Conservation (phyloP, 2,329 filamentous ascomycete species). For the Fusarium circinatum region DNA sequence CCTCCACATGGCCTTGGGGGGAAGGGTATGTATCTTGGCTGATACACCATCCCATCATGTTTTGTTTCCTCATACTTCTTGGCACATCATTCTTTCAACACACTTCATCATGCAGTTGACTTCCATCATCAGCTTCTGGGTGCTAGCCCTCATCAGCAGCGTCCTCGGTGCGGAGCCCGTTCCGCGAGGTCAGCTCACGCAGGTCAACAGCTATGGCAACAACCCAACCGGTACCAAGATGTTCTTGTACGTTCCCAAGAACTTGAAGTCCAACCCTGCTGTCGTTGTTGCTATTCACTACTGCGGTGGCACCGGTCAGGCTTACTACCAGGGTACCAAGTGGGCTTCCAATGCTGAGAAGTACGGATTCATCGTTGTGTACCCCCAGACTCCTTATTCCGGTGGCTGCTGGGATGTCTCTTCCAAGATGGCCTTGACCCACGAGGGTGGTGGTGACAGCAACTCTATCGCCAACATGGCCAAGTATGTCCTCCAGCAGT, state of each 20-base stretch:
- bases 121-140: slow-evolving; percentile 18
- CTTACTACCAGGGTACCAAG: slow-evolving; percentile 6
- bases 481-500: slow-evolving; percentile 10
- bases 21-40: neutral
- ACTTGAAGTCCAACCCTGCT: slow-evolving; percentile 15
- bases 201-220: slow-evolving; percentile 11
- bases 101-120: slow-evolving; percentile 6
- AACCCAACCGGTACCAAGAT: slow-evolving; percentile 16
- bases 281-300: slow-evolving; percentile 18
- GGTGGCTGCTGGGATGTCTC: slow-evolving; percentile 20
- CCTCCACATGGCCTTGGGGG: neutral
- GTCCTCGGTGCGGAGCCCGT: slow-evolving; percentile 5
- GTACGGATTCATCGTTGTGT: slow-evolving; percentile 13
- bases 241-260: slow-evolving; percentile 14
- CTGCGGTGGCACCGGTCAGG: neutral
- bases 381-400: slow-evolving; percentile 18
- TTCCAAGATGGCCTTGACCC: slow-evolving; percentile 15
- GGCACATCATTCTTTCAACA: neutral
- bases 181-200: neutral
- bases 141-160: slow-evolving; percentile 1
- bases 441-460: slow-evolving; percentile 6
- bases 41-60: neutral
- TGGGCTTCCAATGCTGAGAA: slow-evolving; percentile 23
- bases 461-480: slow-evolving; percentile 19
- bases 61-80: slow-evolving; percentile 3